Evolutionary conservation across 2,329 filamentous ascomycete species (phyloP).

Genomic region (Alternaria conjuncta): DNA sequence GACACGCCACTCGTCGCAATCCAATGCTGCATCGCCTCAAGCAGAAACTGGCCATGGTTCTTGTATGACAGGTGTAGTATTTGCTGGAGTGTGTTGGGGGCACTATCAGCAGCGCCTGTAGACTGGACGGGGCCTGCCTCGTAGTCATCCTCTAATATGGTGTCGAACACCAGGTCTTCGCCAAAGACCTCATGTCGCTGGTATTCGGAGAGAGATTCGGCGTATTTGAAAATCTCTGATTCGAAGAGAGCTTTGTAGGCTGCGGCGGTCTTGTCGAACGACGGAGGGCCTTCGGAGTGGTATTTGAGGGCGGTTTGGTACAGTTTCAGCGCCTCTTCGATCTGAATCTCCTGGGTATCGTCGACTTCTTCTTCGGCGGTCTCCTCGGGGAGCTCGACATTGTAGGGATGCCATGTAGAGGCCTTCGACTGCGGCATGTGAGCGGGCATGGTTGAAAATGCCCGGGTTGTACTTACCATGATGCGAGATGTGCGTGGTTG

Average conservation of each 20-base stretch:
- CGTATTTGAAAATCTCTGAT: conserved; percentile 93
- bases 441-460: conserved; percentile 3
- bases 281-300: conserved; percentile 82
- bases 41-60: conserved; percentile 88
- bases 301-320: conserved; percentile 91
- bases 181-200: conserved; percentile 68
- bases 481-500: conserved; percentile 9
- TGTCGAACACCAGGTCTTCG: conserved; percentile 51
- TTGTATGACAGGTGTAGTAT: conserved; percentile 94
- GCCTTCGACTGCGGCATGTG: conserved; percentile 37
- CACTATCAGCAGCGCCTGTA: conserved; percentile 71
- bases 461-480: conserved; percentile 28
- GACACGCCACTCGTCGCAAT: conserved; percentile 40
- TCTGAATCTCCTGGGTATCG: conserved; percentile 93
- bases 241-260: conserved; percentile 87
- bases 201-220: conserved; percentile 85
- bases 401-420: conserved; percentile 78
- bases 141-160: conserved; percentile 47
- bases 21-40: conserved; percentile 73
- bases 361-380: conserved; percentile 90
- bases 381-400: conserved; percentile 91
- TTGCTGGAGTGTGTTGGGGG: conserved; percentile 82
- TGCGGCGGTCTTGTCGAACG: conserved; percentile 75
- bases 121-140: conserved; percentile 51
- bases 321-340: conserved; percentile 93